Evolutionary conservation across 2,329 filamentous ascomycete species (phyloP), one percentile per base, ranked within the genome.

Genomic region (Blastomyces gilchristii): DNA sequence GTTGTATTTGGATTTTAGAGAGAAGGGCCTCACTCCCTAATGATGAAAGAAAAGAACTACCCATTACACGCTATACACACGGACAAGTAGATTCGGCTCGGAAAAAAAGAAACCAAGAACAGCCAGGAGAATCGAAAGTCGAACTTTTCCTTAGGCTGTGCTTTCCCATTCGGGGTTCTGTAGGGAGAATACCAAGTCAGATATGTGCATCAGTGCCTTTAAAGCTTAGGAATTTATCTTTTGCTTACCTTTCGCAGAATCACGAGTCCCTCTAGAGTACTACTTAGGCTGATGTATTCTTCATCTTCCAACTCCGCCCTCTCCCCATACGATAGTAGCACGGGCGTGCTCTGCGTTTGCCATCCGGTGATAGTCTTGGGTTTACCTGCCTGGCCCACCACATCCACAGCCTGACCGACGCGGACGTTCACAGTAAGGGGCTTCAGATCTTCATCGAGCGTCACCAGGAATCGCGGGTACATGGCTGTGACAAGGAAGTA

Each of bases 311-410:
- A 81, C 81, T 99, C 94, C 11, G 94, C 94, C 71, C 95, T 84
- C 81, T 99, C 94, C 39, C 95, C 94, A 72, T 96, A 88, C n/a
- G 90, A 88, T 70, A 99, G 80, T 64, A 99, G 81, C 57, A 99
- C 94, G 0, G 94, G 94, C n/a, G 94, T 99, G 80, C 90, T 97
- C 81, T 99, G 94, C 68, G 94, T 99, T 79, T 99, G 94, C 94
- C 94, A 99, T 61, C 94, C 94, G 11, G 94, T 99, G 71, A 99
- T 99, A 1, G 94, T 99, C 87, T 99, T 97, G 69, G 94, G 94
- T 66, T 93, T 85, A 74, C 94, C 94, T 14, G 95, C 94, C 77
- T 97, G 94, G 60, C 94, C 95, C 50, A 99, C 94, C 52, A 99
- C 92, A 74, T 99, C 94, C 25, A 99, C 95, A 18, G 95, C 94